A percentile compares a stretch with the other conserved stretches of the same genome.
Conservation (phyloP, 805 yeast genomes). For the Hyphopichia homilentoma region DNA sequence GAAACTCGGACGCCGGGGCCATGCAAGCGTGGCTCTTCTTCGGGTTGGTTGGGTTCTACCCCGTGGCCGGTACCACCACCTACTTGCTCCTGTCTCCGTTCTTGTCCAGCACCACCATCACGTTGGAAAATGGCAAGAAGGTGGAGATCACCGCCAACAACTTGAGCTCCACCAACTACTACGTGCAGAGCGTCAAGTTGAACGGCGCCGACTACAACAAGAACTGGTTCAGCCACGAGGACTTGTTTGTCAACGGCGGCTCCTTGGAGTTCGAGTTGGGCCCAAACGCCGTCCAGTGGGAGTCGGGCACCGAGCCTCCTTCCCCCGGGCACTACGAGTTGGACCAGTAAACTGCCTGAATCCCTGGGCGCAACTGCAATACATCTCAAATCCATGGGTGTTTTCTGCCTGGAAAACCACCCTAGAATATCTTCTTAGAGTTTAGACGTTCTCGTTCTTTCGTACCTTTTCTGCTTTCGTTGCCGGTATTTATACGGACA, state of each 20-base stretch:
- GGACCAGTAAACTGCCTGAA: constrained; percentile 3
- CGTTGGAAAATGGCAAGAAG: constrained; percentile 18
- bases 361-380: too few relatives aligned
- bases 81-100: constrained; percentile 30
- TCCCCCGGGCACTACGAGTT: constrained; percentile 17
- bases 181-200: constrained; percentile 24
- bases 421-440: too few relatives aligned
- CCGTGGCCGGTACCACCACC: constrained; percentile 31
- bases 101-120: constrained; percentile 15
- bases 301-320: constrained; percentile 22
- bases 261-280: constrained; percentile 15
- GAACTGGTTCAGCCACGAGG: constrained; percentile 30
- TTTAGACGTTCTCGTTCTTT: too few relatives aligned
- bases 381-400: too few relatives aligned
- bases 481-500: too few relatives aligned
- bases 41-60: constrained; percentile 30
- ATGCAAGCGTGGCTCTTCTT: constrained; percentile 36
- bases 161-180: constrained; percentile 17
- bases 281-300: constrained; percentile 16
- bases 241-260: constrained; percentile 26
- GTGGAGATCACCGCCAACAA: constrained; percentile 19
- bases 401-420: too few relatives aligned
- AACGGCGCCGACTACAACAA: constrained; percentile 22
- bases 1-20: constrained; percentile 37
- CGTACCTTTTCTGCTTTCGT: too few relatives aligned